Evolutionary conservation across 768 basidiomycete species (phyloP), one percentile per base, ranked within the genome.

Genomic region (Tubosaeta sp.): DNA sequence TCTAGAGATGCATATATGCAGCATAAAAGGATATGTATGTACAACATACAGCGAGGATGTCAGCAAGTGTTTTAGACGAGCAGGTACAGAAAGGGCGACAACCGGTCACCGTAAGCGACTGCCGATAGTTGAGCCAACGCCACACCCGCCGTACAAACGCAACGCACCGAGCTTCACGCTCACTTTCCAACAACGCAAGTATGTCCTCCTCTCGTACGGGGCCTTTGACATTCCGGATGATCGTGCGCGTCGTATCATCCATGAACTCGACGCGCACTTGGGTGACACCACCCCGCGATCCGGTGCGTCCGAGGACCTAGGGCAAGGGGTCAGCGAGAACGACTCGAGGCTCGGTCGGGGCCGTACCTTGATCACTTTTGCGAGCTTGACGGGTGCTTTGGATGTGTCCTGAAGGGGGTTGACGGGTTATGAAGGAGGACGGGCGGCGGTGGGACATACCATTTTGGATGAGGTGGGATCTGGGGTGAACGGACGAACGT

Each of bases 231-330:
- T 99, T 99, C 47, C 95, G 90, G 73, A 97, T 95, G 73, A 99
- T 96, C 59, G 90, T 87, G 64, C 95, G 89, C 59, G 85, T 83
- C 49, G 90, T 83, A 71, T 98, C 94, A 71, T 98, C 95, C 88
- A 98, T 86, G 78, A 99, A 96, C 70, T 98, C 96, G 60, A 99
- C 96, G 60, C 95, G 92, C 74, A 97, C 94, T 79, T 97, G 94
- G 55, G 94, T 97, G 65, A 98, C 94, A 77, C 95, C 95, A 76
- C 95, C 95, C 70, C 95, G 91, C 63, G 94, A 97, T 56, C 95
- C 95, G 69, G 96, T 99, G 66, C 96, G 86, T 67, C 96, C 96
- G 65, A 98, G 86, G 71, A 98, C 92, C 93, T 96, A n/a, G 25
- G 8, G 18, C n/a, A 10, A 6, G 39, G 6, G 9, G 42, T 51